Base-by-base conservation (phyloP, 768 basidiomycete species). In the Rhodotorula paludigena region DNA sequence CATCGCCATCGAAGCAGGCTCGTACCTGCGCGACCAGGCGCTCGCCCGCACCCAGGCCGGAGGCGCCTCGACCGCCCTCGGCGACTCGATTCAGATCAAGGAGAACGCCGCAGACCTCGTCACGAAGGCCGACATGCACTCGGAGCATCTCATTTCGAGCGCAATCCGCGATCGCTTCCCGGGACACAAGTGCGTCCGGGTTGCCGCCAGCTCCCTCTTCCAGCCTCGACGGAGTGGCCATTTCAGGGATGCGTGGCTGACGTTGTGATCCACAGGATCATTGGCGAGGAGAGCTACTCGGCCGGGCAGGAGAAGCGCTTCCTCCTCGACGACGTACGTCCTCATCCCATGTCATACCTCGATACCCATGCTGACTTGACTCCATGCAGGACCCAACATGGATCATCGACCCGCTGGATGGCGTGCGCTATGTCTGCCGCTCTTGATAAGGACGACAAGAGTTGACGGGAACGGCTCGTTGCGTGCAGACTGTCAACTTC, bases 401-500 rank as follows among this genome's bases (percentile, higher is more conserved):
- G 74, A 73, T 75, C 38, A 61, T 73, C 35, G 74, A 75, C 32
- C 74, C 74, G 11, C 60, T 75, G 6, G 74, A 75, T 33, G 72
- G 65, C 6, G 71, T 68, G 14, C 15, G 70, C 47, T 18, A 10
- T 10, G 38, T 20, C 32, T 30, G 10, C 1, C 23, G 3, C 48
- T 30, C 28, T 28, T 30, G 32, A 4, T 35, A 6, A 14, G 21
- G 28, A 11, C n/a, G 8, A 15, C n/a, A n/a, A n/a, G n/a, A n/a
- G n/a, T n/a, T n/a, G n/a, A n/a, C n/a, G n/a, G n/a, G n/a, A n/a
- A 23, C 0, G 18, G 0, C 18, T 45, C 56, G 30, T 14, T 8
- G n/a, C 47, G 2, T 35, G 15, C 52, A 74, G 74, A 75, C 74
- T 8, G 72, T 75, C 64, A 75, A 75, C 57, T 75, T 73, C 47